Evolutionary conservation across 192 early-diverging fungal genomes (phyloP).

Genomic region (Coemansia sp.): DNA sequence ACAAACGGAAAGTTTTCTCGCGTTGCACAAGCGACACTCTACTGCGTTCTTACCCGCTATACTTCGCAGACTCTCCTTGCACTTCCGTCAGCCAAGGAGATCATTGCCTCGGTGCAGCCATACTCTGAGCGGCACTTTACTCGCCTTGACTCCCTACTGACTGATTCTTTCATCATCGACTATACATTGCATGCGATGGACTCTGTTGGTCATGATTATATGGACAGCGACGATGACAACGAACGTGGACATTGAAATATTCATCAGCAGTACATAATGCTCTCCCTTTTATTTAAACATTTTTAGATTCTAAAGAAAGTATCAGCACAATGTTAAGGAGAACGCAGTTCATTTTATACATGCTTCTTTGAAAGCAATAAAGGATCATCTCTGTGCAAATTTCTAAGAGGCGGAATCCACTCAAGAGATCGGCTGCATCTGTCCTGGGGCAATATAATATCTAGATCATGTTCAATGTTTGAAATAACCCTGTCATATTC

Average conservation of each 20-base stretch:
- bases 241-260: background rate
- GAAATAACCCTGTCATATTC: constrained; percentile 28
- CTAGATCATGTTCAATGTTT: constrained; percentile 34
- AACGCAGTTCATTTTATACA: no score
- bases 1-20: constrained; percentile 80
- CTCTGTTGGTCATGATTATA: constrained; percentile 14
- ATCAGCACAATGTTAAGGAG: no score
- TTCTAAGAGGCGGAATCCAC: constrained; percentile 41
- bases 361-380: background rate
- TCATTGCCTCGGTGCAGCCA: constrained; percentile 79
- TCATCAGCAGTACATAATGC: no score
- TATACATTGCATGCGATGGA: constrained; percentile 92
- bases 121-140: constrained; percentile 93
- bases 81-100: constrained; percentile 79
- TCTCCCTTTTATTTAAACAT: background rate
- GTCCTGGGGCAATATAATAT: constrained; percentile 39
- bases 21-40: constrained; percentile 78
- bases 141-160: constrained; percentile 74
- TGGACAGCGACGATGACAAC: constrained; percentile 17
- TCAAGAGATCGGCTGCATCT: constrained; percentile 18
- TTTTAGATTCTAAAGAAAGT: background rate
- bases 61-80: constrained; percentile 68
- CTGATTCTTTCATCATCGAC: constrained; percentile 83
- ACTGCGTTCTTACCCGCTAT: constrained; percentile 71
- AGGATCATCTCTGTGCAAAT: constrained; percentile 21